Evolutionary conservation across 2,329 filamentous ascomycete species (phyloP), one percentile per base, ranked within the genome.

Genomic region (Nemania diffusa): DNA sequence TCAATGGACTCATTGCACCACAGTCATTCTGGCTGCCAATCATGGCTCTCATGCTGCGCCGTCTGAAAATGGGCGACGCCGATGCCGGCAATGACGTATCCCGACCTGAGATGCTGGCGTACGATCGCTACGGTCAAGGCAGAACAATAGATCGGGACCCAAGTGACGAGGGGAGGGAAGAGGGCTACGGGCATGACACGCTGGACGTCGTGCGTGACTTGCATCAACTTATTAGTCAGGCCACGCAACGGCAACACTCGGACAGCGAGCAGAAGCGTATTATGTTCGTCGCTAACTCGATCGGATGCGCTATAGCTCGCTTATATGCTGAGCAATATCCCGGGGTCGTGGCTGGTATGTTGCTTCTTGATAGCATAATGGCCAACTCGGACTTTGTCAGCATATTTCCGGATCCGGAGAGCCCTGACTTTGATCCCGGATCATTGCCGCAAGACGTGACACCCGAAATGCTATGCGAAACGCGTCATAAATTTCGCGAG

Each of bases 111-210:
- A 74, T 88, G 20, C 78, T 89, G 3, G 83, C 82, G 51, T 89
- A 88, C 68, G 87, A 89, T 74, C 85, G 87, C 48, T 88, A 83
- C 70, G 86, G 87, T 8, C 87, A 89, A 74, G 86, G 86, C 9
- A 75, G 77, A 22, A 78, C 76, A 59, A 59, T 62, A 56, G 76
- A 82, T 78, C 71, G 82, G 73, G 80, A 82, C 55, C 84, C 85
- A n/a, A 74, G 76, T 2, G 85, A 88, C 56, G 81, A 71, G 27
- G 69, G 79, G 0, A 66, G 73, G 2, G 80, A 80, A 46, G 77
- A 85, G 63, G 84, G 81, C 15, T 79, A 86, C 62, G 83, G 81
- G 5, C 86, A 88, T 68, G 84, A 86, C 69, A 76, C 79, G 6
- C 75, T 78, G 37, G 79, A 80, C 32, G 82, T 80, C 34, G 79